Conservation (phyloP, 805 yeast genomes). For the Saturnispora kantuleensis region DNA sequence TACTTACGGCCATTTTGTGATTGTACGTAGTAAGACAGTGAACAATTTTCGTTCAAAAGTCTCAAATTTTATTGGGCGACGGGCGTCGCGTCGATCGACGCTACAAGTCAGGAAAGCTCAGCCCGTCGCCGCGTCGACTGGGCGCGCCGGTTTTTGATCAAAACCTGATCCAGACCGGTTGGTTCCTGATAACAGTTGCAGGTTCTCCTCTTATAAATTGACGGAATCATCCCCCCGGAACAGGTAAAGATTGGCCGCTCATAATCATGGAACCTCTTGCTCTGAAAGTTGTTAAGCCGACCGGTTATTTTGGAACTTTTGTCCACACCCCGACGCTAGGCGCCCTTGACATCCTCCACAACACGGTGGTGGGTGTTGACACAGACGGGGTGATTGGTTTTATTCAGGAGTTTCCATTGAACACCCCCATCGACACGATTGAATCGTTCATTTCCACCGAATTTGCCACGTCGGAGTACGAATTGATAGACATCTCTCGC, state of each 20-base stretch:
- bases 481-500: slow-evolving; percentile 26
- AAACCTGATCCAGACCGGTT: too few species aligned
- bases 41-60: background rate
- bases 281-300: slow-evolving; percentile 15
- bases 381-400: slow-evolving; percentile 42
- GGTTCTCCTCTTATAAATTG: too few species aligned
- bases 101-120: too few species aligned
- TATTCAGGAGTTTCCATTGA: slow-evolving; percentile 14
- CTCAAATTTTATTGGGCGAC: slow-evolving; percentile 3
- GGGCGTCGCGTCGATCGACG: too few species aligned
- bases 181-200: too few species aligned
- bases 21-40: background rate
- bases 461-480: slow-evolving; percentile 18
- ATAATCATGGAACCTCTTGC: background rate
- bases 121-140: too few species aligned
- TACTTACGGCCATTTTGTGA: slow-evolving; percentile 12
- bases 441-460: background rate
- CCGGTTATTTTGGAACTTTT: slow-evolving; percentile 58
- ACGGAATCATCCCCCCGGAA: too few species aligned
- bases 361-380: slow-evolving; percentile 58
- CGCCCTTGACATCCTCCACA: slow-evolving; percentile 41
- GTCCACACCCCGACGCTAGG: slow-evolving; percentile 62
- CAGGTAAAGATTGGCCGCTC: too few species aligned
- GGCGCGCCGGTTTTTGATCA: too few species aligned
- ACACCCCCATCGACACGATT: slow-evolving; percentile 11